Conservation (phyloP, 208 protist genomes). For the Tritrichomonas foetus region DNA sequence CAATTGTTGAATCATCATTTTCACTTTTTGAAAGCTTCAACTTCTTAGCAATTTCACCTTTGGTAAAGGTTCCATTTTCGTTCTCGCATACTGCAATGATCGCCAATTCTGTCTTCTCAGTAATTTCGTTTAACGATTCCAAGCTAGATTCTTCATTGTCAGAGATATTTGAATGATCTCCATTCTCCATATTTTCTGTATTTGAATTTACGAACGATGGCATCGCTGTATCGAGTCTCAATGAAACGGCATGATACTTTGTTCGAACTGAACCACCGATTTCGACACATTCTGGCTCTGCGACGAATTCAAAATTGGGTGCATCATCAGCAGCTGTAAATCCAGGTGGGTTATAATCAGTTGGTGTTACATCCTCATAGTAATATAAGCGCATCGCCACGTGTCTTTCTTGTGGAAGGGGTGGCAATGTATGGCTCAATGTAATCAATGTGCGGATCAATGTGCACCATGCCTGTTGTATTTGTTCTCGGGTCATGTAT, state of each 20-base stretch:
- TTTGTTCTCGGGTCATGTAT: slow-evolving; percentile 13
- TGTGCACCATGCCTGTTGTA: slow-evolving; percentile 26
- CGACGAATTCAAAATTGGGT: neutral
- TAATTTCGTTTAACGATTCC: too few relatives aligned
- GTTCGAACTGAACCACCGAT: neutral
- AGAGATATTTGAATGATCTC: too few relatives aligned
- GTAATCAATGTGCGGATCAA: slow-evolving; percentile 30
- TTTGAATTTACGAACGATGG: neutral
- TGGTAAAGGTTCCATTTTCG: too few relatives aligned
- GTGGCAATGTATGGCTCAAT: neutral
- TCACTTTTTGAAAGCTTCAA: too few relatives aligned
- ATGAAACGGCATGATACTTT: neutral
- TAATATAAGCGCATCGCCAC: neutral
- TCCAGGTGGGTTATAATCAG: slow-evolving; percentile 29
- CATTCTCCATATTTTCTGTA: neutral
- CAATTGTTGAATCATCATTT: too few relatives aligned
- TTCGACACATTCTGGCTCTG: neutral
- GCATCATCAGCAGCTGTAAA: neutral
- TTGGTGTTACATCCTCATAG: slow-evolving; percentile 19
- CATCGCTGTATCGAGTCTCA: slow-evolving; percentile 15
- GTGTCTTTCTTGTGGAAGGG: neutral
- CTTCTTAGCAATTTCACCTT: too few relatives aligned
- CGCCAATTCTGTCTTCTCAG: too few relatives aligned
- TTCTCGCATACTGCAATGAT: too few relatives aligned
- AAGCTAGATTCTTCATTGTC: too few relatives aligned